A percentile compares a stretch with the other conserved stretches of the same genome.
phyloP scores from a whole-genome alignment of 2,329 filamentous ascomycete genomes.

The Dothistroma septosporum region DNA sequence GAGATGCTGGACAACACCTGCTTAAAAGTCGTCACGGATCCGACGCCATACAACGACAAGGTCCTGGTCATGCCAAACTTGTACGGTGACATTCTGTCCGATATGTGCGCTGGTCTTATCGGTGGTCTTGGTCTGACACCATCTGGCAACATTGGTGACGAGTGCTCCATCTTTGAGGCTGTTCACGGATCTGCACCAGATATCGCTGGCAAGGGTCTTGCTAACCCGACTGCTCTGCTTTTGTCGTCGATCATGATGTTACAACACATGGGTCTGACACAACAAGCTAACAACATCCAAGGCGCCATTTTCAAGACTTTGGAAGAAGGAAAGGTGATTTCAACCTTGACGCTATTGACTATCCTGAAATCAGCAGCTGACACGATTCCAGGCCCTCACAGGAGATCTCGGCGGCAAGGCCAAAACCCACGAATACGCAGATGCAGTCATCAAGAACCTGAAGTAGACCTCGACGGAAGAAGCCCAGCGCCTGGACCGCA shows the following conservation, averaged over 20 bases:
- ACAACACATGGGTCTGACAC: constrained; percentile 89
- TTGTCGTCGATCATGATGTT: constrained; percentile 99
- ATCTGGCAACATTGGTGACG: constrained; percentile 96
- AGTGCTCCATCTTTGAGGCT: constrained; percentile 99
- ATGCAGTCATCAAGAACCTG: constrained; percentile 74
- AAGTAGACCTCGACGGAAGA: constrained; percentile 14
- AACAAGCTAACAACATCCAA: constrained; percentile 84
- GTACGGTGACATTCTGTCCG: constrained; percentile 98
- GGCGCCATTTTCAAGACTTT: constrained; percentile 92
- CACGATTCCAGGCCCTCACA: constrained; percentile 61
- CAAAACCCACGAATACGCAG: constrained; percentile 91
- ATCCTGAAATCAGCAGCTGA: constrained; percentile 2
- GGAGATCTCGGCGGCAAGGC: constrained; percentile 94
- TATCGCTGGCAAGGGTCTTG: constrained; percentile 91
- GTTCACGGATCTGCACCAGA: constrained; percentile 97
- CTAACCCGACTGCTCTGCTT: constrained; percentile 94
- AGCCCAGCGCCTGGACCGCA: not conserved
- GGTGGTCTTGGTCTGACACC: constrained; percentile 95
- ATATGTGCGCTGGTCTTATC: constrained; percentile 98
- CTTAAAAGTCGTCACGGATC: constrained; percentile 97
- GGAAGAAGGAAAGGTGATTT: constrained; percentile 79
- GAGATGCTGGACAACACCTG: constrained; percentile 99
- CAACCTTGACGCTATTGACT: not conserved
- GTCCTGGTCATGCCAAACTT: constrained; percentile 96
- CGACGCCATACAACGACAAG: constrained; percentile 96